A percentile compares a stretch with the other conserved stretches of the same genome.
phyloP scores from a whole-genome alignment of 2,329 filamentous ascomycete genomes.

The Diaporthe amygdali region DNA sequence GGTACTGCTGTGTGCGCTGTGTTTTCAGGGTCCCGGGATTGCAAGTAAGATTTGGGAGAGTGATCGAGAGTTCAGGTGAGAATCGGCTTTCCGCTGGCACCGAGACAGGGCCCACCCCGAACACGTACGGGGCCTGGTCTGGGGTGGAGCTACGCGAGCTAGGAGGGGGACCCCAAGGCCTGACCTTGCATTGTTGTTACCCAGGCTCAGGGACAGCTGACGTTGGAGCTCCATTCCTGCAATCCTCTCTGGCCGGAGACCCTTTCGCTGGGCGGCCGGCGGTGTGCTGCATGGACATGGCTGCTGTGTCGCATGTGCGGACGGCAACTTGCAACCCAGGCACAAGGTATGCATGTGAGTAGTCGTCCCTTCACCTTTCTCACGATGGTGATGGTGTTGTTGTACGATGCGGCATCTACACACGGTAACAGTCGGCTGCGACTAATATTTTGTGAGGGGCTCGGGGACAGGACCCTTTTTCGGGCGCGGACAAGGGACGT shows the following conservation, averaged over 20 bases:
- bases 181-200: neutral
- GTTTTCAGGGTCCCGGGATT: slow-evolving; percentile 5
- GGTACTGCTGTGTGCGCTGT: neutral
- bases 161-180: neutral
- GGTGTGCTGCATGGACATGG: neutral
- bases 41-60: slow-evolving; percentile 6
- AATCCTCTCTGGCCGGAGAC: neutral
- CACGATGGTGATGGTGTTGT: neutral
- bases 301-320: neutral
- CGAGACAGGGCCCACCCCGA: slow-evolving; percentile 10
- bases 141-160: neutral
- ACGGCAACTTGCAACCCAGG: no score
- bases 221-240: slow-evolving; percentile 5
- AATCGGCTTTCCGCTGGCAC: slow-evolving; percentile 7
- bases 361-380: no score
- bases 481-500: neutral
- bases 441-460: no score
- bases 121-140: slow-evolving; percentile 3
- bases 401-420: neutral
- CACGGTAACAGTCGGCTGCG: no score
- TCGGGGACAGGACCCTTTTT: no score
- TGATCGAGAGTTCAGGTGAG: slow-evolving; percentile 14
- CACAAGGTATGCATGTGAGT: no score
- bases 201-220: slow-evolving; percentile 5
- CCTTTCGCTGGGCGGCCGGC: neutral